A percentile compares a stretch with the other conserved stretches of the same genome.
Evolutionary conservation across 139 green algal species (phyloP).

Genomic region (Klebsormidium nitens): DNA sequence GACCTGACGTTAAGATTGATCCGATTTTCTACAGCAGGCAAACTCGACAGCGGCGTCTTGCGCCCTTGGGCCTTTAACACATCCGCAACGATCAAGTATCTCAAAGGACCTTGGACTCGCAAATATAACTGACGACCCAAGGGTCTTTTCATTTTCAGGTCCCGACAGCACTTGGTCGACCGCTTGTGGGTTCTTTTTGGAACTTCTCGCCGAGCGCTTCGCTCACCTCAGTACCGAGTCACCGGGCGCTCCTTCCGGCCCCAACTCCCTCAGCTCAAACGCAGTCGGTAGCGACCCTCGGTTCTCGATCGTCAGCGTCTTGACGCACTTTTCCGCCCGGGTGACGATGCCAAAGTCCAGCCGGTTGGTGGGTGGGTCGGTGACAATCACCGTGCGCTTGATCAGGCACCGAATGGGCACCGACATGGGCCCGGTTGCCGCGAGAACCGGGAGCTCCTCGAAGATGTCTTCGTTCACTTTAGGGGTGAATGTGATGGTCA

Average conservation of each 20-base stretch:
- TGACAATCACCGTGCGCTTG: background rate
- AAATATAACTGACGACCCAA: background rate
- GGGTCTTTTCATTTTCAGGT: background rate
- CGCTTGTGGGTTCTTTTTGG: background rate
- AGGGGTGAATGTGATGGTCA: conserved; percentile 14
- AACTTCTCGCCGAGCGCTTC: background rate
- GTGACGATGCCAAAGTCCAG: conserved; percentile 12
- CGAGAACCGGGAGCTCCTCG: conserved; percentile 10
- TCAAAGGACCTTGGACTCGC: no score
- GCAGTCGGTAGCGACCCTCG: background rate
- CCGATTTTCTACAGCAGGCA: no score
- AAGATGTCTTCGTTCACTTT: conserved; percentile 20
- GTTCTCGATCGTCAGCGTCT: conserved; percentile 8
- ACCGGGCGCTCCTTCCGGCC: no score
- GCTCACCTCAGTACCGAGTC: no score
- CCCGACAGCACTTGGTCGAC: background rate
- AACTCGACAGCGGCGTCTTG: no score
- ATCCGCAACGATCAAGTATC: no score
- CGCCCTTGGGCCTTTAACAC: no score
- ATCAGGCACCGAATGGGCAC: conserved; percentile 13
- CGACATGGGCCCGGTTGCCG: conserved; percentile 16
- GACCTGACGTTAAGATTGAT: no score
- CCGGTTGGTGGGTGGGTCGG: background rate
- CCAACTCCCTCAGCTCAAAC: conserved; percentile 2
- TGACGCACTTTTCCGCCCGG: background rate